phyloP scores from a whole-genome alignment of 495 filamentous ascomycete genomes.

The Hypoxylon perforatum region DNA sequence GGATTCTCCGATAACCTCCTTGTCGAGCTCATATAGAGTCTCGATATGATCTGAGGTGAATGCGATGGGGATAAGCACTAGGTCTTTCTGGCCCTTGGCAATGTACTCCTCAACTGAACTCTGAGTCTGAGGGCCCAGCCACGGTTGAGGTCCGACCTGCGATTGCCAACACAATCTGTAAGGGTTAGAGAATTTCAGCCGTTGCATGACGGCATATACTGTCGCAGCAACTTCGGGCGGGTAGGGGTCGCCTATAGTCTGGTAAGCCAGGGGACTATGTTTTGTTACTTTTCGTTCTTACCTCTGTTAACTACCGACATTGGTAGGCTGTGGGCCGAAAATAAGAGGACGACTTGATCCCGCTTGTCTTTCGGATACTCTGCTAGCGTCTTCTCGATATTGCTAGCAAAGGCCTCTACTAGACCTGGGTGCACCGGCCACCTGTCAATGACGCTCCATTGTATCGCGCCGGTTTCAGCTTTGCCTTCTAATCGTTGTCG shows the following conservation, averaged over 20 bases:
- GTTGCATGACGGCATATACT: slow-evolving; percentile 94
- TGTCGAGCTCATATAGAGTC: slow-evolving; percentile 93
- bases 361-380: slow-evolving; percentile 84
- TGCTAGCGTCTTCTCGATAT: slow-evolving; percentile 83
- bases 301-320: slow-evolving; percentile 97
- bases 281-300: slow-evolving; percentile 45
- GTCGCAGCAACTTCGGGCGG: slow-evolving; percentile 98
- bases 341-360: slow-evolving; percentile 84
- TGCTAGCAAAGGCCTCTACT: slow-evolving; percentile 89
- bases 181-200: slow-evolving; percentile 84
- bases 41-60: slow-evolving; percentile 99
- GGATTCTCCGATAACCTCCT: slow-evolving; percentile 93
- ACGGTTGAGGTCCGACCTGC: slow-evolving; percentile 93
- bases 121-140: slow-evolving; percentile 94
- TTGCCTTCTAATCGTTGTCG: slow-evolving; percentile 87
- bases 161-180: slow-evolving; percentile 98
- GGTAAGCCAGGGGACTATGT: slow-evolving; percentile 36
- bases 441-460: slow-evolving; percentile 98
- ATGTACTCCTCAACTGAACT: slow-evolving; percentile 90
- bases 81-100: slow-evolving; percentile 87
- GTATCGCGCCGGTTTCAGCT: slow-evolving; percentile 72
- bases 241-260: slow-evolving; percentile 82
- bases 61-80: slow-evolving; percentile 93
- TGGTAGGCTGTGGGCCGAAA: slow-evolving; percentile 94
- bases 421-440: slow-evolving; percentile 94